Evolutionary conservation across 805 yeast genomes (phyloP).

Genomic region (Torulaspora indica): DNA sequence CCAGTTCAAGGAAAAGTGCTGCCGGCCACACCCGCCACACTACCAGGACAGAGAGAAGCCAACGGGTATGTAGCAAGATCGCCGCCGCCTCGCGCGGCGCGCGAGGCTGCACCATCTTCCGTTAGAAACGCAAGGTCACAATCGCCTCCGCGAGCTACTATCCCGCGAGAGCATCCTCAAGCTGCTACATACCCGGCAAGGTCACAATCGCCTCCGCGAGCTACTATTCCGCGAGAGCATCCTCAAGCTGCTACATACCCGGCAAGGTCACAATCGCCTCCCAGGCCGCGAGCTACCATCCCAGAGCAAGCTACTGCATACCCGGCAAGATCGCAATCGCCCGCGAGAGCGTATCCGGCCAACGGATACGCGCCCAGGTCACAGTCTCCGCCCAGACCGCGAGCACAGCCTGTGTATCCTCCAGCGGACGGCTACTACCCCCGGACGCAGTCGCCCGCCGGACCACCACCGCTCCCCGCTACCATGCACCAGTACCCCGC

Average conservation of each 20-base stretch:
- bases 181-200: no score
- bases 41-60: not conserved
- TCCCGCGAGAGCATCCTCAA: no score
- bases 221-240: no score
- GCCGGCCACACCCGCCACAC: not conserved
- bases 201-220: not conserved
- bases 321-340: not conserved
- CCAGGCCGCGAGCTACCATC: not conserved
- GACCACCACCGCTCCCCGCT: no score
- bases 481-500: no score
- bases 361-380: not conserved
- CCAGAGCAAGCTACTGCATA: no score
- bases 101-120: not conserved
- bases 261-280: not conserved
- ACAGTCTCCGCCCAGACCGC: constrained; percentile 1
- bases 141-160: no score
- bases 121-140: not conserved
- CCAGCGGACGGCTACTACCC: not conserved
- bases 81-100: no score
- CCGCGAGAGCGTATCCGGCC: not conserved
- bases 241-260: no score
- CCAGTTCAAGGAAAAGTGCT: not conserved
- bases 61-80: no score
- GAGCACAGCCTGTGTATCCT: not conserved
- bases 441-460: no score